Percentiles rank a stretch among this genome's conserved stretches.
phyloP scores from a whole-genome alignment of 140 eudicot species.

The Oenanthe javanica region DNA sequence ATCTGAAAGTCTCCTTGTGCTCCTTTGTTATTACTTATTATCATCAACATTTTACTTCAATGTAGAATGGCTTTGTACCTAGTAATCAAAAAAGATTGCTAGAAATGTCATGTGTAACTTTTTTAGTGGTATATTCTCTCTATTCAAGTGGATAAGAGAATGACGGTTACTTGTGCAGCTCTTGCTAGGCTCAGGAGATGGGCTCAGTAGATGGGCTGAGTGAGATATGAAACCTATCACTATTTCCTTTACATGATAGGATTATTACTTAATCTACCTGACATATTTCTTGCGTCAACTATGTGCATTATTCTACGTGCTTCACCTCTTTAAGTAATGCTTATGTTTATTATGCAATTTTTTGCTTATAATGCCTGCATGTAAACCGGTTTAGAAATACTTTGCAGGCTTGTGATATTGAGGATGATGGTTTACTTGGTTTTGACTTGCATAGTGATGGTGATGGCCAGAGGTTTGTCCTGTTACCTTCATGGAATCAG shows the following conservation, averaged over 20 bases:
- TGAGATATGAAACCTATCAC: neutral
- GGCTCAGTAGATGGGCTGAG: neutral
- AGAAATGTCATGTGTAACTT: neutral
- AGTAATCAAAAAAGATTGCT: neutral
- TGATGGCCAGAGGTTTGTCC: slow-evolving; percentile 52
- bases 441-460: slow-evolving; percentile 97
- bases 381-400: neutral
- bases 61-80: neutral
- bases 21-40: neutral
- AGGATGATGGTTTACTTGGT: slow-evolving; percentile 81
- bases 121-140: neutral
- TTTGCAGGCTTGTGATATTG: slow-evolving; percentile 66
- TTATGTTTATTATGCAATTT: neutral
- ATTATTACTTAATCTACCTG: neutral
- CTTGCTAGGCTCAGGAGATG: neutral
- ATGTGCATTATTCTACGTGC: neutral
- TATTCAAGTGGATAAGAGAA: neutral
- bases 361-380: slow-evolving; percentile 2
- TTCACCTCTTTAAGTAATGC: neutral
- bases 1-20: neutral
- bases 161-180: neutral
- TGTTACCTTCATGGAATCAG: neutral
- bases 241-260: neutral
- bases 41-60: neutral
- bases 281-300: neutral